Evolutionary conservation across 1,139 yeast species (phyloP).

Genomic region (Pichia cactophila): DNA sequence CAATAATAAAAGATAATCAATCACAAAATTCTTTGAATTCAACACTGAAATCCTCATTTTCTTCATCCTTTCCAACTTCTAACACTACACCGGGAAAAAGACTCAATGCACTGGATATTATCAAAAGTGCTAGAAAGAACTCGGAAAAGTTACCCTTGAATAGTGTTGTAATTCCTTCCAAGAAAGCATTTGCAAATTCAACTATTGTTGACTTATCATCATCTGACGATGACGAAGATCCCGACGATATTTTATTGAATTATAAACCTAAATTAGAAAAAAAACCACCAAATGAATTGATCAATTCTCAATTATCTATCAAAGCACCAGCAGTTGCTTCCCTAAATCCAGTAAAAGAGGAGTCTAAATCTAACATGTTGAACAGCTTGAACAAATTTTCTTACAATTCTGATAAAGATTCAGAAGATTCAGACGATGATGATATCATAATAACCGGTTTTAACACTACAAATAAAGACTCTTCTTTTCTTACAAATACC

Average conservation of each 20-base stretch:
- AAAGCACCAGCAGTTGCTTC: background rate
- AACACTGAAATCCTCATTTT: background rate
- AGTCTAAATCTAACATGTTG: background rate
- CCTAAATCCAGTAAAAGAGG: background rate
- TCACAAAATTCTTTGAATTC: background rate
- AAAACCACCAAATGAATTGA: background rate
- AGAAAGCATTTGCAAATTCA: background rate
- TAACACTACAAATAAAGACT: background rate
- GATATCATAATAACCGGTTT: slow-evolving; percentile 17
- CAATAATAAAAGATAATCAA: background rate
- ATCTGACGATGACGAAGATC: background rate
- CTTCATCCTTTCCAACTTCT: background rate
- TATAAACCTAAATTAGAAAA: background rate
- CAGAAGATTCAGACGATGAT: slow-evolving; percentile 12
- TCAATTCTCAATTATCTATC: background rate
- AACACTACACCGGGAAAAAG: background rate
- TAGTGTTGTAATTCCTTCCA: background rate
- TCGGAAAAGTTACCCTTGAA: background rate
- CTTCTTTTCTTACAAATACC: background rate
- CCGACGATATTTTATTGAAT: background rate
- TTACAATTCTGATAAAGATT: slow-evolving; percentile 1
- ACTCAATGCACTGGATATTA: background rate
- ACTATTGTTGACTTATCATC: background rate
- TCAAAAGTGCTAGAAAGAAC: background rate
- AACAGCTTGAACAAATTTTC: background rate